Evolutionary conservation across 1,284 basidiomycete genomes (phyloP).

Genomic region (Clitocybe nebularis): DNA sequence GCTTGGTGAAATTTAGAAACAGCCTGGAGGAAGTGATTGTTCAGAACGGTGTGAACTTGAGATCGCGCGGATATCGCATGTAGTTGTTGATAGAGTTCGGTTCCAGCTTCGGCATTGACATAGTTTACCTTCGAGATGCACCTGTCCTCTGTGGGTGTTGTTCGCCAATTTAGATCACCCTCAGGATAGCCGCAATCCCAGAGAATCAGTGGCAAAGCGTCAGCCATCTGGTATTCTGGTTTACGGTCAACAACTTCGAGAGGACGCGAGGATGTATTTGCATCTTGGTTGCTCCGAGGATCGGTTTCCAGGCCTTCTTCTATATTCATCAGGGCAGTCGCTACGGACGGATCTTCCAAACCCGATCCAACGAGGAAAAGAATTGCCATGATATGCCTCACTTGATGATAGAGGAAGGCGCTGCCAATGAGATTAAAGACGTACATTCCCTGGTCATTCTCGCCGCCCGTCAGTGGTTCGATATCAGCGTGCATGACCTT

Average conservation of each 20-base stretch:
- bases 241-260: conserved; percentile 62
- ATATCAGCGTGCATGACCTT: conserved; percentile 67
- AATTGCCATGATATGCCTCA: conserved; percentile 92
- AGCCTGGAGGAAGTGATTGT: conserved; percentile 60
- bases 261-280: conserved; percentile 29
- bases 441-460: conserved; percentile 46
- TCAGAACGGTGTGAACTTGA: conserved; percentile 53
- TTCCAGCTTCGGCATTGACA: conserved; percentile 28
- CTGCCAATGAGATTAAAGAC: conserved; percentile 87
- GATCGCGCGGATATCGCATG: conserved; percentile 54
- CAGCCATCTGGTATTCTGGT: conserved; percentile 92
- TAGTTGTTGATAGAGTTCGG: conserved; percentile 54
- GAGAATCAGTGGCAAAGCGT: conserved; percentile 86
- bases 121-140: conserved; percentile 23
- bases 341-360: conserved; percentile 71
- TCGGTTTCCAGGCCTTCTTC: conserved; percentile 30
- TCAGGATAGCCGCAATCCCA: conserved; percentile 86
- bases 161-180: conserved; percentile 72
- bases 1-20: conserved; percentile 43
- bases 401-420: conserved; percentile 97
- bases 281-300: conserved; percentile 2
- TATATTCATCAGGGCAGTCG: conserved; percentile 77
- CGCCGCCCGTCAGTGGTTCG: conserved; percentile 30
- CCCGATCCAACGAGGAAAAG: conserved; percentile 87
- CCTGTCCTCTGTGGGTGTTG: conserved; percentile 38